Evolutionary conservation across 331 rosid genomes (phyloP).

Genomic region (Erythrophleum ivorense): DNA sequence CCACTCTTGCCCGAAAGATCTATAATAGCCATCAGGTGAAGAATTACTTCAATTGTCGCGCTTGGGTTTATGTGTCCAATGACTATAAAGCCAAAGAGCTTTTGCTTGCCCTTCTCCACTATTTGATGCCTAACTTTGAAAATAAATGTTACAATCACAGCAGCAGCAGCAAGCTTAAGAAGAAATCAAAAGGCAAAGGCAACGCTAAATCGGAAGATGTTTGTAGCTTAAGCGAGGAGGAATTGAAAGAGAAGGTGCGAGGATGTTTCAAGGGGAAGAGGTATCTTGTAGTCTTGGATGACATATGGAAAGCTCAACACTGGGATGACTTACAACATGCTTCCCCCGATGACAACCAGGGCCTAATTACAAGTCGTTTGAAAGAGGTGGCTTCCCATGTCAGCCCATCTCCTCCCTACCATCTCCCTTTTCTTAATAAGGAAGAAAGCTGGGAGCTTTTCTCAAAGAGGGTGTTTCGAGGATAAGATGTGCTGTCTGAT

Average conservation of each 20-base stretch:
- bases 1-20: background rate
- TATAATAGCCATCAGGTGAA: background rate
- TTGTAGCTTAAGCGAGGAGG: background rate
- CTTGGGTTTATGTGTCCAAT: background rate
- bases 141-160: too few species aligned
- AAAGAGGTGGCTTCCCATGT: too few species aligned
- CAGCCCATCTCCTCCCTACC: background rate
- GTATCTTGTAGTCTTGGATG: background rate
- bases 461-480: background rate
- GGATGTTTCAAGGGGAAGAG: background rate
- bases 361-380: background rate
- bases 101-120: background rate
- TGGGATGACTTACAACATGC: background rate
- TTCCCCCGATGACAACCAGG: background rate
- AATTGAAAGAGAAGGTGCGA: background rate
- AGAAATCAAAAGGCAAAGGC: too few species aligned
- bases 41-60: background rate
- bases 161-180: too few species aligned
- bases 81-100: background rate
- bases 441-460: conserved; percentile 8
- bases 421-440: background rate
- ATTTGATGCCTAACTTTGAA: too few species aligned
- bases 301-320: background rate
- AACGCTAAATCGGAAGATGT: too few species aligned
- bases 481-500: background rate